Conservation (phyloP, 768 basidiomycete genomes). For the Tulasnella sp. region DNA sequence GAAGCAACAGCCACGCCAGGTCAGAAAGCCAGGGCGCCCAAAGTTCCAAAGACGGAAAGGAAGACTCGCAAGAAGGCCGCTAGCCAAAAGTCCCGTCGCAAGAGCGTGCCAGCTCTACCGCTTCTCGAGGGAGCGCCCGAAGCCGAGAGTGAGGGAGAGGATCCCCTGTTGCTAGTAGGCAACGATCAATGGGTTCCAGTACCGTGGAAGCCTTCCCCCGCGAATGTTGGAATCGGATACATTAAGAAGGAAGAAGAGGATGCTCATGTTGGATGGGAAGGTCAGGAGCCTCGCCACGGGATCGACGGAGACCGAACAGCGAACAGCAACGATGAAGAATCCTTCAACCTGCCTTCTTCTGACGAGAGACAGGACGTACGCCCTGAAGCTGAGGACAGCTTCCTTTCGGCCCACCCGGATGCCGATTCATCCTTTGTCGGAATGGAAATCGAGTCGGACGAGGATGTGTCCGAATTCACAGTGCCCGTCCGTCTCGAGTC, state of each 20-base stretch:
- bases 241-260: conserved; percentile 24
- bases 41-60: background rate
- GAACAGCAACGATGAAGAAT: background rate
- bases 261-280: background rate
- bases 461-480: conserved; percentile 23
- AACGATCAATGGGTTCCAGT: conserved; percentile 21
- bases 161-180: conserved; percentile 25
- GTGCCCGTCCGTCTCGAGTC: conserved; percentile 32
- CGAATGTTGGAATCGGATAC: background rate
- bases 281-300: background rate
- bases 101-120: background rate
- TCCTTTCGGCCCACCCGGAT: conserved; percentile 1
- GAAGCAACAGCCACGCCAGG: background rate
- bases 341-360: background rate
- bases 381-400: background rate
- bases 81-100: background rate
- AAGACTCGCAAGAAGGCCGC: conserved; percentile 10
- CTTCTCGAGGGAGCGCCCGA: background rate
- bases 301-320: background rate
- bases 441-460: conserved; percentile 30
- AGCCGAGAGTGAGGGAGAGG: conserved; percentile 23
- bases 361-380: background rate
- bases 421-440: conserved; percentile 25
- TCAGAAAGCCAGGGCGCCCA: background rate
- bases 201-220: conserved; percentile 23